Base-by-base conservation (phyloP, 495 filamentous ascomycete genomes). In the Aspergillus nidulans region DNA sequence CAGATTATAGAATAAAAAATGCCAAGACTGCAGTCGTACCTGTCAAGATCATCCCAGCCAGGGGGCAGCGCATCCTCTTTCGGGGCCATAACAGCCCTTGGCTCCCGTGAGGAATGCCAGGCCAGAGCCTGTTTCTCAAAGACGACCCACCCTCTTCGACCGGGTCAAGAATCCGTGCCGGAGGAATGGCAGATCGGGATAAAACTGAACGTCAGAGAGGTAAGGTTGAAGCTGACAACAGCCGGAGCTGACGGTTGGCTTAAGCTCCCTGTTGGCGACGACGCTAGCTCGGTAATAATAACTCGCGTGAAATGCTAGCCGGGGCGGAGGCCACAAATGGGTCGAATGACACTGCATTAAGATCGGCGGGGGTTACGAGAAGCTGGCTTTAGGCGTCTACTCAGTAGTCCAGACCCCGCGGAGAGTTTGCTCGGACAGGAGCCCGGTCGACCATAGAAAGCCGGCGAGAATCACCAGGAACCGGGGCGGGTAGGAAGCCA, bases 1-100 rank as follows among this genome's bases (percentile, higher is more conserved):
- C n/a, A 2, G 30, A 34, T 12, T 34, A 3, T 2, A 34, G 9
- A 13, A 34, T 34, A 34, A 12, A 28, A 28, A 28, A 45, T 54
- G 58, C 59, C 59, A 62, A 64, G 55, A 54, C 52, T 32, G 41
- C 45, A 52, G 43, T 45, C 72, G 61, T 73, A 78, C 75, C 73
- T 77, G 60, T 77, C 71, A 59, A 75, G 63, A 65, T 75, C 68
- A 49, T 74, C 74, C 75, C 75, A 78, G 59, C 69, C 73, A 66
- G 71, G 72, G 61, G 72, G 72, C 64, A 78, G 64, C 70, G 70
- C 66, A 55, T 74, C 74, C 67, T 76, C 75, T 65, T 73, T 74
- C 62, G 71, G 73, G 73, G 70, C 72, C 75, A 78, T 78, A 53
- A 60, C 43, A 69, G 68, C 75, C 75, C 69, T 65, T 45, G 60